Evolutionary conservation across 495 filamentous ascomycete genomes (phyloP), one percentile per base, ranked within the genome.

Genomic region (Lentithecium fluviatile): DNA sequence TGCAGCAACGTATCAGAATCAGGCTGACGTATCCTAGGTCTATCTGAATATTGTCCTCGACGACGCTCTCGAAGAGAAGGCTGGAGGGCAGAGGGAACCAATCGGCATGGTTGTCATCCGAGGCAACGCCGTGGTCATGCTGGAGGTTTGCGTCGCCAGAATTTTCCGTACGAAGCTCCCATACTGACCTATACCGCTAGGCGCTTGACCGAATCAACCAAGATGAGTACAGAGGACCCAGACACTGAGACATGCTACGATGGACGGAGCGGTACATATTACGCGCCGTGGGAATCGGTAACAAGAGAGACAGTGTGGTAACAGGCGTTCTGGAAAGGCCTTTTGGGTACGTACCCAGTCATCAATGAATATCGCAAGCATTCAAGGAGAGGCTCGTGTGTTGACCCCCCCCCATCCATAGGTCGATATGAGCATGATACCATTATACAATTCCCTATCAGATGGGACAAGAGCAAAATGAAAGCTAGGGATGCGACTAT

Each of bases 1-100:
- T 2, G 21, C n/a, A 21, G 2, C 19, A 38, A 24, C 29, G 10
- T 10, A 8, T 15, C 19, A 19, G 40, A 45, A 49, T 23, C 38
- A 43, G 13, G 40, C 40, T 43, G 19, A 43, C 40, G 4, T 15
- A 32, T 43, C 26, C 11, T 72, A 98, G 94, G 91, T 97, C 52
- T 98, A 97, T 80, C 83, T 98, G 69, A 98, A 98, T 75, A 91
- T 98, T 69, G 93, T 97, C 24, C 83, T 98, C 13, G 95, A 98
- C 72, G 94, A 97, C 66, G 93, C 94, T n/a, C 87, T 95, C 15
- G 94, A 97, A 70, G 91, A 97, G 79, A 96, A 93, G 74, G 82
- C 83, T 29, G 91, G 90, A 56, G 91, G 90, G 45, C 91, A 96
- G 80, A 97, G 96, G 77, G 86, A 86, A 46, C 82, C 85, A 60